Base-by-base conservation (phyloP, 768 basidiomycete species). In the Boletus bicolor region DNA sequence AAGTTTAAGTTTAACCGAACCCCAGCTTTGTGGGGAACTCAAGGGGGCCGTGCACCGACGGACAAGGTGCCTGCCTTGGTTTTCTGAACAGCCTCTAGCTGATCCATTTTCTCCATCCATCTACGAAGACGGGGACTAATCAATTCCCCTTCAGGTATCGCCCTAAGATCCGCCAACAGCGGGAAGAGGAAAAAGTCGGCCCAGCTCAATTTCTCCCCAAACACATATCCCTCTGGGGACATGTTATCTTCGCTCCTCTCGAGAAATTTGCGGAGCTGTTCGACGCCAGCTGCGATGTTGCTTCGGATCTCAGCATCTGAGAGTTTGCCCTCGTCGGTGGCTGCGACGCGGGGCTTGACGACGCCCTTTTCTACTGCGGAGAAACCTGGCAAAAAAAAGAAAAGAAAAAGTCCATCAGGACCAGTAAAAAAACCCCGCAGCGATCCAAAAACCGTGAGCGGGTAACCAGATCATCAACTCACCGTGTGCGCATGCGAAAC, bases 141-240 rank as follows among this genome's bases (percentile, higher is more conserved):
- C 42, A 69, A 5, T 15, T 63, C 64, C 14, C 65, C 54, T 28
- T 71, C 70, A 0, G 70, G 68, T 3, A 59, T 63, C 5, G 71
- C 65, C 36, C 43, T 54, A 6, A 71, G 60, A 36, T 71, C 70
- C 30, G 70, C 71, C 43, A 71, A 53, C 2, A 72, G 65, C 3
- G 70, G 65, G 41, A 52, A 72, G 12, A 71, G 63, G 63, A 72
- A 72, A 49, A 73, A 69, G 56, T 71, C 70, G 14, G 71, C 70
- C 70, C 70, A 71, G 6, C 53, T 64, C 44, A 66, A n/a, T 38
- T 61, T 56, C 12, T 58, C 55, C 6, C 69, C 70, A 53, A 72
- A 73, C 2, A 66, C 52, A 26, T 66, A 71, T 14, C 71, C 71
- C 6, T 64, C 55, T 1, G 61, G 61, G 19, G 68, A 58, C 68